Base-by-base conservation (phyloP, 2,329 filamentous ascomycete species). In the Blumeria hordei region DNA sequence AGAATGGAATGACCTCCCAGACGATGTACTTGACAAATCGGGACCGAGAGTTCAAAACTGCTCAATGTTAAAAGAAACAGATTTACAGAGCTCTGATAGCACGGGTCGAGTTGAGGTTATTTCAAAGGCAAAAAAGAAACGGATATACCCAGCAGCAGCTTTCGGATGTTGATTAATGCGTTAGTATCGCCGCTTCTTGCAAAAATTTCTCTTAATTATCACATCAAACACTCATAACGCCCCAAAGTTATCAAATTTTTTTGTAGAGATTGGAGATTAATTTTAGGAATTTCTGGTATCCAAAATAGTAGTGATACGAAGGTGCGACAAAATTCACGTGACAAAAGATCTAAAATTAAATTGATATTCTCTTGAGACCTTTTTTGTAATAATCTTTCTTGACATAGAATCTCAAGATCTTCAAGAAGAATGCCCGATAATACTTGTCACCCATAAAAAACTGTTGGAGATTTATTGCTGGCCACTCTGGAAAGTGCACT, bases 1-100 rank as follows among this genome's bases (percentile, higher is more conserved):
- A 34, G 78, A 81, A 62, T 82, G 78, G 78, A 82, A 82, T 66
- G 78, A 82, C 62, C 62, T 82, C 9, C 78, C 78, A 0, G 69
- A 71, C 9, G 78, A 81, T 54, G 79, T 81, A 1, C 47, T 66
- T 1, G 44, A 56, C 43, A 77, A 73, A 62, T 79, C 76, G 34
- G 69, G 76, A 52, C 78, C 76, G 63, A 78, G 72, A 64, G 76
- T 61, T 47, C 11, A 28, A 5, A 54, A 33, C 12, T 2, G 2
- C 21, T 28, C 21, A 28, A 28, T 4, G 21, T 2, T 28, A 28
- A 28, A 28, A 4, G 21, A 28, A 4, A 28, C 21, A 28, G 21
- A 2, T 2, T 11, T 21, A 10, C 12, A 28, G 5, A 10, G 32
- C 10, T 14, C 12, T 21, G 34, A 57, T 55, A 28, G 62, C 60